Percentiles rank a stretch among this genome's conserved stretches.
These are phyloP conservation scores for Candida sakaeoensis DNA, from an alignment of 805 yeast genomes.

Conservation along the genomic window DNA sequence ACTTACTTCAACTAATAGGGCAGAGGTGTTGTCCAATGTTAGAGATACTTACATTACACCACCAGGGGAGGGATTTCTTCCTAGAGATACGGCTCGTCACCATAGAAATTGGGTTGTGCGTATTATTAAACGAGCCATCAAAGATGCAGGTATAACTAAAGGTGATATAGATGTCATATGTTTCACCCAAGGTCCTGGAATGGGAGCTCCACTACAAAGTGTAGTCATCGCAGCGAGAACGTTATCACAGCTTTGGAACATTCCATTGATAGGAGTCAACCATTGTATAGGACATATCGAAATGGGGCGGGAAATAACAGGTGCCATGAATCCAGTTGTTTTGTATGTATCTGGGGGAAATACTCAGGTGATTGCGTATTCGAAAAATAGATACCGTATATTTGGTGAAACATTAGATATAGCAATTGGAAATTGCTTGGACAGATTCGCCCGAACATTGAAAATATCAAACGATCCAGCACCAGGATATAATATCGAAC, in stretches of 20 bases:
- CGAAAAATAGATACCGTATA: constrained; percentile 89
- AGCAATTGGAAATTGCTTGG: constrained; percentile 96
- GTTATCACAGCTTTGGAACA: constrained; percentile 68
- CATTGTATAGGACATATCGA: constrained; percentile 98
- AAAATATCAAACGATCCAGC: constrained; percentile 89
- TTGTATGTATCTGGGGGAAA: constrained; percentile 97
- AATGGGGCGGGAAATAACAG: constrained; percentile 98
- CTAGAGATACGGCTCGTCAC: constrained; percentile 94
- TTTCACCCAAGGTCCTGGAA: constrained; percentile 98
- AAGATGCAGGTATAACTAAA: constrained; percentile 52
- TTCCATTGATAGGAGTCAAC: constrained; percentile 91
- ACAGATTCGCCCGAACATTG: constrained; percentile 89
- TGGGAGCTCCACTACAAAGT: constrained; percentile 97
- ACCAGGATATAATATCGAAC: constrained; percentile 97
- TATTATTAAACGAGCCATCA: constrained; percentile 61
- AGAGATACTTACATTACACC: constrained; percentile 95
- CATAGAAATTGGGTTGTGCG: constrained; percentile 94
- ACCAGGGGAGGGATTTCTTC: constrained; percentile 97
- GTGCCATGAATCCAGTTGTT: constrained; percentile 97
- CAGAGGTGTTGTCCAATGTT: constrained; percentile 79
- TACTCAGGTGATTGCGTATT: constrained; percentile 96
- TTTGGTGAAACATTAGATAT: constrained; percentile 98
- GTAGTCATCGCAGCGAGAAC: constrained; percentile 93
- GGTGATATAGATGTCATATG: constrained; percentile 73
- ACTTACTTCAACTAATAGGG: constrained; percentile 53